phyloP scores from a whole-genome alignment of 352 stramenopile genomes.

The Globisporangium cystogenes region DNA sequence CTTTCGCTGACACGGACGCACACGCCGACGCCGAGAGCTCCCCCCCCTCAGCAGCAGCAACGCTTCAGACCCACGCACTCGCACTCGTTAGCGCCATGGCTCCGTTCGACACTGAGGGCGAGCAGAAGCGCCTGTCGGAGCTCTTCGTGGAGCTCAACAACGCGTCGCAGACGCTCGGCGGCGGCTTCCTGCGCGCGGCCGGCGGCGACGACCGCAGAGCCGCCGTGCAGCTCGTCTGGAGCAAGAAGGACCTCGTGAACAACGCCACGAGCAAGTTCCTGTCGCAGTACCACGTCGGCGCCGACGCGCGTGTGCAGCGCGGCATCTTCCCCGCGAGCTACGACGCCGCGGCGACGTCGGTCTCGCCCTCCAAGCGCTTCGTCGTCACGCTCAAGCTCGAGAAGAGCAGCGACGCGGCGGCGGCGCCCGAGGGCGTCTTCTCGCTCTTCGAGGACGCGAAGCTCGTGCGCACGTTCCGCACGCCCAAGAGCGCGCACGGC shows the following conservation, averaged over 20 bases:
- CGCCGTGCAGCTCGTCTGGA: conserved; percentile 49
- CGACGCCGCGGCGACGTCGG: conserved; percentile 35
- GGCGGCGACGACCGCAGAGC: conserved; percentile 12
- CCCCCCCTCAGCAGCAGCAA: neutral
- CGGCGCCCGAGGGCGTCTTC: conserved; percentile 37
- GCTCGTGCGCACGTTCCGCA: conserved; percentile 47
- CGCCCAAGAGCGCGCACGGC: conserved; percentile 65
- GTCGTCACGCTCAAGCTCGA: conserved; percentile 58
- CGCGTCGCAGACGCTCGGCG: conserved; percentile 43
- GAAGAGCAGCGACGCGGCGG: conserved; percentile 19
- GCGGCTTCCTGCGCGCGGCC: conserved; percentile 32
- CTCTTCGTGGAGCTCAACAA: conserved; percentile 41
- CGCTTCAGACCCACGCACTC: neutral
- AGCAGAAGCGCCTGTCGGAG: conserved; percentile 27
- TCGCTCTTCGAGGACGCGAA: conserved; percentile 36
- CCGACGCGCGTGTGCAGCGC: conserved; percentile 15
- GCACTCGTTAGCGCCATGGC: neutral
- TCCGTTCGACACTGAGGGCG: neutral
- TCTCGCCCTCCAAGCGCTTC: conserved; percentile 46
- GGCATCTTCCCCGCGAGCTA: conserved; percentile 32
- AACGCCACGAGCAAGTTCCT: conserved; percentile 50
- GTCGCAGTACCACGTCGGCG: conserved; percentile 37
- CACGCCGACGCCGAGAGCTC: neutral
- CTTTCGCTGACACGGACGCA: neutral
- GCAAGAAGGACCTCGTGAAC: conserved; percentile 56